Evolutionary conservation across 768 basidiomycete species (phyloP).

Genomic region (Panaeolus cyanescens): DNA sequence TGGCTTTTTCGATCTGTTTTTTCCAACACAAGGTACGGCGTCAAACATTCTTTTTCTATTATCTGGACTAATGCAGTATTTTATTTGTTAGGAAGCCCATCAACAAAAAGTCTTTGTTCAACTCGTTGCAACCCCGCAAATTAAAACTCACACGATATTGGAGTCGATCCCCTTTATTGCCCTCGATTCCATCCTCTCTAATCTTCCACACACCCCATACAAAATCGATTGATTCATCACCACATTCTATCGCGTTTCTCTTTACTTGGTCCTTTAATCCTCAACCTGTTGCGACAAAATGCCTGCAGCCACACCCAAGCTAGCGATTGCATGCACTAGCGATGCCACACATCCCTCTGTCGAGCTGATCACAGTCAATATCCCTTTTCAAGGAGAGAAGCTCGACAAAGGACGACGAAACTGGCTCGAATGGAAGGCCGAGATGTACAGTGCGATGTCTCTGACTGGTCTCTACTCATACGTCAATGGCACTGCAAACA

Average conservation of each 20-base stretch:
- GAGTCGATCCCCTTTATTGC: slow-evolving; percentile 3
- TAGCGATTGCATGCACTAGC: neutral
- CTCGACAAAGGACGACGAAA: neutral
- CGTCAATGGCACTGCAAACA: neutral
- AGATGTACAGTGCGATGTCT: slow-evolving; percentile 1
- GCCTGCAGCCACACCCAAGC: neutral
- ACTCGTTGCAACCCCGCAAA: neutral
- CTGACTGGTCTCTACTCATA: slow-evolving; percentile 1
- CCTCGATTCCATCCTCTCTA: neutral
- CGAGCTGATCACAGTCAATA: neutral
- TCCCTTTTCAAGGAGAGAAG: slow-evolving; percentile 1
- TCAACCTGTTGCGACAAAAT: neutral
- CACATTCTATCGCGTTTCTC: neutral
- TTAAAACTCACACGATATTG: slow-evolving; percentile 3
- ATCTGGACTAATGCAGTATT: neutral
- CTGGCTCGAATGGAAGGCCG: slow-evolving; percentile 3
- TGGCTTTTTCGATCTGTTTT: neutral
- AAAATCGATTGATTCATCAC: neutral
- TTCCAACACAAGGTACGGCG: neutral
- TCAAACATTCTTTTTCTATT: neutral
- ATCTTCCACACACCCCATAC: neutral
- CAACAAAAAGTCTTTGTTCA: neutral
- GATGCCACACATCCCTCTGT: slow-evolving; percentile 1
- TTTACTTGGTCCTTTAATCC: neutral
- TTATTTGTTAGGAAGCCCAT: neutral